These are phyloP conservation scores for Thyridium curvatum DNA, from an alignment of 2,329 filamentous ascomycete species.

Conservation along the genomic window DNA sequence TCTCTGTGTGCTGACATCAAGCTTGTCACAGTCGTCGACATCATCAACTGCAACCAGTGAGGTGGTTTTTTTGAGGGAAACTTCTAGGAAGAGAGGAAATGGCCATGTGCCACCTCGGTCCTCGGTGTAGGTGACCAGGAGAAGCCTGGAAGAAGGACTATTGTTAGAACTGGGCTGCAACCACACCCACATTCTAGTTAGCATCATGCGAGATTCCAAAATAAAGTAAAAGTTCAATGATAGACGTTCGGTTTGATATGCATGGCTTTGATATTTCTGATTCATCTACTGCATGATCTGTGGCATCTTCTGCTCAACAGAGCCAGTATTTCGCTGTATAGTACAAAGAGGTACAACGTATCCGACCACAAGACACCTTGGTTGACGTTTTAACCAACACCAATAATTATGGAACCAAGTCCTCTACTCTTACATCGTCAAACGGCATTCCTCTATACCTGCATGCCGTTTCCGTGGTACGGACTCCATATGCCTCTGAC, in stretches of 20 bases:
- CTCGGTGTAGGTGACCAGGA: no score
- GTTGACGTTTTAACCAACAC: conserved; percentile 4
- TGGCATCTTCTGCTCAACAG: not conserved
- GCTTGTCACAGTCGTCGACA: conserved; percentile 42
- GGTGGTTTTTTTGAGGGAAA: no score
- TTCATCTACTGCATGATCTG: no score
- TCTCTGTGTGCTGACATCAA: conserved; percentile 3
- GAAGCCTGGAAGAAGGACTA: conserved; percentile 12
- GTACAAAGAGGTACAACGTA: no score
- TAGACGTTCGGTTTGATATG: no score
- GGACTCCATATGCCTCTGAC: conserved; percentile 67
- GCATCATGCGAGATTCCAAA: no score
- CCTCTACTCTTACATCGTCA: conserved; percentile 5
- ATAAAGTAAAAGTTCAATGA: no score
- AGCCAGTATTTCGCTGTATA: not conserved
- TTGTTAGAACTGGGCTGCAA: conserved; percentile 6
- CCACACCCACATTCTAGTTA: no score
- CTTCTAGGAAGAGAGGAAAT: no score
- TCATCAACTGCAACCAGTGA: conserved; percentile 41
- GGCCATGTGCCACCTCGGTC: no score
- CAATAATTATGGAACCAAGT: conserved; percentile 4
- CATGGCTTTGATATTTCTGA: no score
- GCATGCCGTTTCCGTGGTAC: conserved; percentile 55
- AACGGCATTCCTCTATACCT: conserved; percentile 32
- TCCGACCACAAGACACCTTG: no score